Conservation (phyloP, 169 alveolate species). For the Plasmodium gallinaceum region DNA sequence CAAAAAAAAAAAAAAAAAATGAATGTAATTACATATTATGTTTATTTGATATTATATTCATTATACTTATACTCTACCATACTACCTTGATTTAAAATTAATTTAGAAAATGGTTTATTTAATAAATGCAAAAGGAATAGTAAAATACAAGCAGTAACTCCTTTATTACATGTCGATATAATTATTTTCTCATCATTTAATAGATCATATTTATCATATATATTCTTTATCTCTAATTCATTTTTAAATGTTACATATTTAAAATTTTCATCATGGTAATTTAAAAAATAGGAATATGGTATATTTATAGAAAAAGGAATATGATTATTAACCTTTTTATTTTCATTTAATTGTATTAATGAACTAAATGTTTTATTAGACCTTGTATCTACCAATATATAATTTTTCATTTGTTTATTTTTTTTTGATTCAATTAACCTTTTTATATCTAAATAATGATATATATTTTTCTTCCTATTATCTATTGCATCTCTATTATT, state of each 20-base stretch:
- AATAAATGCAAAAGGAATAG: constrained; percentile 26
- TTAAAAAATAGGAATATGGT: constrained; percentile 58
- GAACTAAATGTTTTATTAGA: constrained; percentile 41
- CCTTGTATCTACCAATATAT: constrained; percentile 36
- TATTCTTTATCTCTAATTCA: constrained; percentile 20
- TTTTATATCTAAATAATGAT: constrained; percentile 53
- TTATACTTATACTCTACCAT: constrained; percentile 29
- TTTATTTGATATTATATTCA: constrained; percentile 13
- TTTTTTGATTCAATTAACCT: constrained; percentile 15
- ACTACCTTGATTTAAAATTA: constrained; percentile 43
- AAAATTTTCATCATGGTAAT: constrained; percentile 15
- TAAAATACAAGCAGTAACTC: constrained; percentile 57
- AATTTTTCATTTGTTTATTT: constrained; percentile 4
- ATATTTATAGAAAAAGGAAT: constrained; percentile 51
- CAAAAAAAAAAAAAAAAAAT: not conserved
- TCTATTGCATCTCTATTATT: constrained; percentile 18
- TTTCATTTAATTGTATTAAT: constrained; percentile 18
- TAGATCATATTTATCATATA: constrained; percentile 37
- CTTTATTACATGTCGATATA: constrained; percentile 39
- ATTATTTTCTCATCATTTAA: constrained; percentile 29
- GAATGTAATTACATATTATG: not conserved
- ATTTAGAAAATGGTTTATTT: constrained; percentile 37
- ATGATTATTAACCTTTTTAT: constrained; percentile 28
- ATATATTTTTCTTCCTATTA: constrained; percentile 32
- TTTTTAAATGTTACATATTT: constrained; percentile 66